Evolutionary conservation across 2,329 filamentous ascomycete species (phyloP), one percentile per base, ranked within the genome.

Genomic region (Aspergillus melleus): DNA sequence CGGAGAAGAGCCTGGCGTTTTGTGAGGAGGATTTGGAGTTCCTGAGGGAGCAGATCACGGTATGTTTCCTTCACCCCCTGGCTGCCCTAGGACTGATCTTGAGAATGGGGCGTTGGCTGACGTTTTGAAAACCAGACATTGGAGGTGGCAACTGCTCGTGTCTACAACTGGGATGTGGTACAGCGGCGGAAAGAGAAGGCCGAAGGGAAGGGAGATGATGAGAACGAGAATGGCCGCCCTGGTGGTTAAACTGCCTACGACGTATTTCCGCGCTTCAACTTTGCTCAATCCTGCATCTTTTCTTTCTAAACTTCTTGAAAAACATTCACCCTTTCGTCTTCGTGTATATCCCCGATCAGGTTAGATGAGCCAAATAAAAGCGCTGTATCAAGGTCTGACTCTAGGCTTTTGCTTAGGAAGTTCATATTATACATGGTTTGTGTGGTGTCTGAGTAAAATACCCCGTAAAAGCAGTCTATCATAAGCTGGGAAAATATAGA

Each of bases 101-200:
- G n/a, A n/a, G n/a, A n/a, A n/a, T n/a, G n/a, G n/a, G n/a, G 14
- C 4, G 36, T 19, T 16, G 42, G 29, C 50, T 64, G 19, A 61
- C 57, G 64, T 46, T 32, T 60, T 50, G 54, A 29, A 10, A 24
- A 36, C n/a, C 66, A 96, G 91, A 97, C 93, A 0, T 89, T 99
- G 82, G 95, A 99, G 77, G 95, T 99, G 36, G 95, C 95, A 4
- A 92, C 94, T 46, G 95, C 95, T 22, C 85, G 95, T 65, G 93
- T 99, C n/a, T 98, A 99, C 78, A 99, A 99, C 77, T 98, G 95
- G 94, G 95, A 99, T 72, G 92, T 99, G 4, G 91, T 94, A 49
- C 91, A 96, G 81, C 91, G 96, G 79, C 84, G 95, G 68, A 97
- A 96, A 81, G 92, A 96, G 62, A 95, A 92, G 76, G 82, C 79